Base-by-base conservation (phyloP, 305 asterid species). In the Nicotiana rustica region DNA sequence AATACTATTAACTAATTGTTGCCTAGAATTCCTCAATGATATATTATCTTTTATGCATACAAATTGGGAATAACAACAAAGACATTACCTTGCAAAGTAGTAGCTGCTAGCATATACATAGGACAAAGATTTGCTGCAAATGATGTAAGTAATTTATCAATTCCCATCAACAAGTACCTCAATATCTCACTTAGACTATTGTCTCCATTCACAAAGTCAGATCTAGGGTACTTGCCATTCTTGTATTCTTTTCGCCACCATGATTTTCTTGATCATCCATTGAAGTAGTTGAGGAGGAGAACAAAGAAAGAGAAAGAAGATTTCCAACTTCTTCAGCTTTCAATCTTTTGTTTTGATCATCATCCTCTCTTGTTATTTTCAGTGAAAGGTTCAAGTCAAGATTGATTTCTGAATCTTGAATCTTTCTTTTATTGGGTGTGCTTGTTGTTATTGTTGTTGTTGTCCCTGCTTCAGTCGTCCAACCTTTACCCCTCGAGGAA, bases 321-420 rank as follows among this genome's bases (percentile, higher is more conserved):
- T 68, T 56, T 4, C 66, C 77, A 14, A 67, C 57, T n/a, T 80
- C 19, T 70, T 68, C 86, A 52, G 77, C 85, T 57, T 84, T 87
- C 78, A 82, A 70, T 19, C 82, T 82, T 56, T 67, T 77, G 2
- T 67, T 78, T 70, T 61, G 17, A 62, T 86, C 85, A 73, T 83
- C 87, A 19, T 83, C 57, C 29, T 60, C 89, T 12, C 10, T 19
- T 33, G 84, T 70, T 64, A 89, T 83, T 84, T 91, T 84, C 33
- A 92, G 78, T 31, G 95, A 92, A n/a, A 95, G 88, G 67, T 87
- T 91, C 83, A 95, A 92, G 80, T 92, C 97, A 65, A 95, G 98
- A 83, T 89, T 52, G 49, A 87, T 84, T 9, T 85, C 84, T 10
- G 86, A 52, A 36, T 61, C 84, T 5, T 60, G 56, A 18, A 77